Evolutionary conservation across 306 rosid genomes (phyloP).

Genomic region (Quercus gilva): DNA sequence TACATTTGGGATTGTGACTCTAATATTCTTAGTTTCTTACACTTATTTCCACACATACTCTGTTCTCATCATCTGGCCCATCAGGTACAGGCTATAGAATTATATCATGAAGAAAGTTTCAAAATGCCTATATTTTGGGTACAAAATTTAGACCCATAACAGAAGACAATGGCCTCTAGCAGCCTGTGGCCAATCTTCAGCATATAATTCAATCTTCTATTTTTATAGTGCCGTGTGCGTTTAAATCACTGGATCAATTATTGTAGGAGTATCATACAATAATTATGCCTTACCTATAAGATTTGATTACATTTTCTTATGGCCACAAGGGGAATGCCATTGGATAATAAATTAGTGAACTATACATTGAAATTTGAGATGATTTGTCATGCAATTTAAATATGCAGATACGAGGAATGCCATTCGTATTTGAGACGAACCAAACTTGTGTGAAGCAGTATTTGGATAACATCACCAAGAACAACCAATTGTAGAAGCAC

Average conservation of each 20-base stretch:
- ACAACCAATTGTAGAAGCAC: constrained; percentile 27
- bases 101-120: background rate
- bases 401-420: constrained; percentile 74
- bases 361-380: constrained; percentile 1
- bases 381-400: constrained; percentile 20
- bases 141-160: too few relatives aligned
- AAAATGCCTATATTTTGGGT: background rate
- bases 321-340: background rate
- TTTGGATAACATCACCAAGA: constrained; percentile 41
- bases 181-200: background rate
- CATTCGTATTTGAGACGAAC: constrained; percentile 75
- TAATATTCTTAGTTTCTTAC: background rate
- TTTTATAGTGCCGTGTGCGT: background rate
- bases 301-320: background rate
- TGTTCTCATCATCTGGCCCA: background rate
- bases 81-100: background rate
- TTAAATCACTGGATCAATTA: background rate
- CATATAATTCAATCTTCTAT: background rate
- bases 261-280: background rate
- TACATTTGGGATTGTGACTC: background rate
- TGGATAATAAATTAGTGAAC: background rate
- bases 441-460: constrained; percentile 56
- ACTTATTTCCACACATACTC: background rate
- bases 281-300: background rate
- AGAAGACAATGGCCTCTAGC: background rate